Base-by-base conservation (phyloP, 176 grass and related monocot genomes). In the Triticum turgidum region DNA sequence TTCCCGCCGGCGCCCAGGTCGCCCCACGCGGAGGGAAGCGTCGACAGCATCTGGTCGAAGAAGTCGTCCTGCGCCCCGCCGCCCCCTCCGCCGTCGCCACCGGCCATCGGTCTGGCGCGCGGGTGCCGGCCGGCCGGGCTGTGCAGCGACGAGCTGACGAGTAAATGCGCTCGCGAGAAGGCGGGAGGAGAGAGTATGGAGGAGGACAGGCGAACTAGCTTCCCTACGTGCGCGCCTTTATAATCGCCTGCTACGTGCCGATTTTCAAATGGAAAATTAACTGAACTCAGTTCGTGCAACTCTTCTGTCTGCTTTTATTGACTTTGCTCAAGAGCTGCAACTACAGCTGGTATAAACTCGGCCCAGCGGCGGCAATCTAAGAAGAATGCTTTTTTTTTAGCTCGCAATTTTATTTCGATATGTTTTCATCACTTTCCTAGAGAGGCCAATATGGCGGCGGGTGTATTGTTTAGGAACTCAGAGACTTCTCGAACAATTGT, bases 31-130 rank as follows among this genome's bases (percentile, higher is more conserved):
- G 92, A 85, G 8, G 94, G 97, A 7, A 96, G 85, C 64, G 84
- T 85, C 24, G 90, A 94, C 6, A 99, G 87, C 94, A 99, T 99
- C 90, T 99, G 94, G 83, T 99, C 92, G 51, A 99, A 91, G 92
- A 99, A 99, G 79, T 99, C 94, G 37, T 99, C 97, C 52, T 94
- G 88, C 38, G 88, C n/a, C 9, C 47, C 76, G 61, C 42, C 81
- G 1, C 66, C 25, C 7, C 73, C 73, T 0, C 45, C 9, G 32
- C 61, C 85, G 37, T 52, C 91, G 27, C 86, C 89, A 69, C 67
- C 42, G 65, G 63, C 82, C 82, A 88, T 91, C 25, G 44, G 9
- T 76, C 13, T 82, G 63, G 51, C 86, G 86, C n/a, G 20, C 63
- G 32, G 68, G 12, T 38, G 76, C 58, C 15, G 5, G 15, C 35